phyloP scores from a whole-genome alignment of 2,329 filamentous ascomycete species.

The Penicillium sp. region DNA sequence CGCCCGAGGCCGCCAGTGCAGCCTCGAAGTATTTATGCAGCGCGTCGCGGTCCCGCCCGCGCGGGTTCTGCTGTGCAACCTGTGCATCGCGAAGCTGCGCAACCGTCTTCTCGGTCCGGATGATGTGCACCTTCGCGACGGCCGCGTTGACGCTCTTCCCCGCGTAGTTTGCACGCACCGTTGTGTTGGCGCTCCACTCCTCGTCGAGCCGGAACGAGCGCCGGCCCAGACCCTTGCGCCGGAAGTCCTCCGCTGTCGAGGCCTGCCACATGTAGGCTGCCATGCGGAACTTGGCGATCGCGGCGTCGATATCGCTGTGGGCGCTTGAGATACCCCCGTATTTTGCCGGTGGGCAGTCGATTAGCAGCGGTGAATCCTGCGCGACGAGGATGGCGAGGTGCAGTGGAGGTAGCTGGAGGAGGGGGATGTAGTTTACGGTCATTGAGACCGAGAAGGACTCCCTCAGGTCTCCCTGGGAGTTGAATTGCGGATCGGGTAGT shows the following conservation, averaged over 20 bases:
- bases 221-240: not conserved
- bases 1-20: not conserved
- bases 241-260: not conserved
- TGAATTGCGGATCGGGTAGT: not conserved
- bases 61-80: constrained; percentile 6
- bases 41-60: not conserved
- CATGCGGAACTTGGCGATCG: constrained; percentile 2
- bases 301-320: not conserved
- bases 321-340: not conserved
- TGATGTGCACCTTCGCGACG: not conserved
- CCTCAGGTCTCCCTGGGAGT: not conserved
- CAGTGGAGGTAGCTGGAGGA: not conserved
- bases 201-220: constrained; percentile 4
- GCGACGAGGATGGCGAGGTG: constrained; percentile 6
- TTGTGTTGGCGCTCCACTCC: not conserved
- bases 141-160: not conserved
- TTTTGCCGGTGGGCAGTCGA: constrained; percentile 4
- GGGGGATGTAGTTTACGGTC: not conserved
- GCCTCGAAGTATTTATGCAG: constrained; percentile 5
- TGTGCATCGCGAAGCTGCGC: not conserved
- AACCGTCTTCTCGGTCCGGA: not conserved
- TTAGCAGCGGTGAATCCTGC: not conserved
- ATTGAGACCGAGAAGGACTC: not conserved
- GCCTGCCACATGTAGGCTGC: constrained; percentile 10
- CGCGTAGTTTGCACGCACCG: not conserved